A percentile compares a stretch with the other conserved stretches of the same genome.
Conservation (phyloP, 1,284 basidiomycete species). For the Schizophyllum commune region DNA sequence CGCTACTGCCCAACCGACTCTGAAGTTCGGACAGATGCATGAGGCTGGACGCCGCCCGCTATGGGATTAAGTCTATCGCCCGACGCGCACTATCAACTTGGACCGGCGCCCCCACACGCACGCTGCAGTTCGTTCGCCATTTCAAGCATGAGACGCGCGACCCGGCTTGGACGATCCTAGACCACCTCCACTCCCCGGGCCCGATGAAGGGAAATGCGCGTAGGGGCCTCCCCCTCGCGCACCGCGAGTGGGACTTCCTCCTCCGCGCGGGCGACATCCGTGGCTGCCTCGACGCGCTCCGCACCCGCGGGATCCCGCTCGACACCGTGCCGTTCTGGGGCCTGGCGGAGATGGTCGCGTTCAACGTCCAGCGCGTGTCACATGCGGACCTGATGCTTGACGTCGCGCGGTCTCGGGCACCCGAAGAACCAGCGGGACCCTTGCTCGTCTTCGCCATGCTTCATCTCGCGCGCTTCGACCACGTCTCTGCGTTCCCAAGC, state of each 20-base stretch:
- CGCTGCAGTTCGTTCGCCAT: conserved; percentile 19
- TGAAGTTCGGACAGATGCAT: too few species aligned
- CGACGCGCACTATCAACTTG: too few species aligned
- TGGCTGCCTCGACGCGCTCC: conserved; percentile 15
- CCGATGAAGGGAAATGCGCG: conserved; percentile 26
- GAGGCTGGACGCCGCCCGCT: too few species aligned
- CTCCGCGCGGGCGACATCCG: conserved; percentile 25
- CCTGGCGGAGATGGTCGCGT: too few species aligned
- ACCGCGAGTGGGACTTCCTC: conserved; percentile 42
- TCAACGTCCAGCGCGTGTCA: conserved; percentile 1
- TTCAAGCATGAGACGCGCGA: conserved; percentile 21
- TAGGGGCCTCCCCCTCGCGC: conserved; percentile 34
- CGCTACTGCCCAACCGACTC: too few species aligned
- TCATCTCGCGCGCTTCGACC: conserved; percentile 40
- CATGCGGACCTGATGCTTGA: conserved; percentile 26
- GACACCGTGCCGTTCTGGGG: too few species aligned
- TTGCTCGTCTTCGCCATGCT: conserved; percentile 40
- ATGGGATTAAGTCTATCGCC: too few species aligned
- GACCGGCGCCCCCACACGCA: neutral
- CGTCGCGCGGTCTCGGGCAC: conserved; percentile 17
- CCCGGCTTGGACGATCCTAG: conserved; percentile 26
- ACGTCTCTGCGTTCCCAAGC: conserved; percentile 33
- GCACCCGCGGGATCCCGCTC: neutral
- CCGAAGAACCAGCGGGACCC: conserved; percentile 18
- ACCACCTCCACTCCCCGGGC: conserved; percentile 16